A percentile compares a stretch with the other conserved stretches of the same genome.
Evolutionary conservation across 2,329 filamentous ascomycete genomes (phyloP).

Genomic region (Sphaerulina musiva): DNA sequence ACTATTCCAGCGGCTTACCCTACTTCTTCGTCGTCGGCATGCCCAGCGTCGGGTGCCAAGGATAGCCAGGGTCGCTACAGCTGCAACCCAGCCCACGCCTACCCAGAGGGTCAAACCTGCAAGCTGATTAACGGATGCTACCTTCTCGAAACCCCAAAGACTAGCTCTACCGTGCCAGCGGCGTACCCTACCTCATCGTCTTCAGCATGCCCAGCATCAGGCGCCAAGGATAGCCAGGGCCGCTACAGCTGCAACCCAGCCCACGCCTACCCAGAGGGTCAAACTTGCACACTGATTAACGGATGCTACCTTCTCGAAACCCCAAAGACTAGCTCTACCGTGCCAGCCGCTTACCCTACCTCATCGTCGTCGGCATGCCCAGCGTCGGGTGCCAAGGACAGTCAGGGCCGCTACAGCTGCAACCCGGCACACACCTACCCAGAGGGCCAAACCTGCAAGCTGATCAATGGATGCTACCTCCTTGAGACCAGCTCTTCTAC

Average conservation of each 20-base stretch:
- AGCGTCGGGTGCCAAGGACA: slow-evolving; percentile 1
- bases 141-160: not conserved
- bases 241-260: slow-evolving; percentile 16
- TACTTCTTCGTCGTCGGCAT: not conserved
- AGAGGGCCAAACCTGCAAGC: slow-evolving; percentile 16
- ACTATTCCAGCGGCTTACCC: not conserved
- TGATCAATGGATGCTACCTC: slow-evolving; percentile 8
- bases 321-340: too few relatives aligned
- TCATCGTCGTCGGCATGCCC: not conserved
- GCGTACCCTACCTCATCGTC: not conserved
- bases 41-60: slow-evolving; percentile 1
- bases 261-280: slow-evolving; percentile 17
- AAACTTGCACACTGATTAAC: slow-evolving; percentile 12
- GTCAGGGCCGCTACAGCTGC: slow-evolving; percentile 8
- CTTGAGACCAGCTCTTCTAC: not conserved
- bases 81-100: slow-evolving; percentile 9
- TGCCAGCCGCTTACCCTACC: not conserved
- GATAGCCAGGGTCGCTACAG: slow-evolving; percentile 4
- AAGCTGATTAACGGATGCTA: not conserved
- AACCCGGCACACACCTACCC: slow-evolving; percentile 19
- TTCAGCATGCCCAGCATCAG: not conserved
- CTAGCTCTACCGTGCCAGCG: not conserved
- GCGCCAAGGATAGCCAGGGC: not conserved
- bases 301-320: slow-evolving; percentile 1
- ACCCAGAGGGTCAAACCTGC: slow-evolving; percentile 7